Evolutionary conservation across 106 monocot species (phyloP).

Genomic region (Ottelia alismoides): DNA sequence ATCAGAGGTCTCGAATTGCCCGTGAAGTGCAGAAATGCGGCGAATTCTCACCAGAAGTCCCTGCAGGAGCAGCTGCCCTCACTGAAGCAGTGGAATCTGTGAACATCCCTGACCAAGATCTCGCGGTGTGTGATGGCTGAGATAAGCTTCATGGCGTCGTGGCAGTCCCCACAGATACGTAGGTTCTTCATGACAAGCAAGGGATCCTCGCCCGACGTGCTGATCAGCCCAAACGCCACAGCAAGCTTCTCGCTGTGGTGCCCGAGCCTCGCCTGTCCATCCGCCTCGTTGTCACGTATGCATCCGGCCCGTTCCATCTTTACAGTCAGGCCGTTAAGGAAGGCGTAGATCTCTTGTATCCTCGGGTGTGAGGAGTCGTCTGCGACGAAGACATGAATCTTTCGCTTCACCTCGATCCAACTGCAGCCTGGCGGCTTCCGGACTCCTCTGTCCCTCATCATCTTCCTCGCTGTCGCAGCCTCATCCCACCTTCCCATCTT

Average conservation of each 20-base stretch:
- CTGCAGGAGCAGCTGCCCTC: slow-evolving; percentile 67
- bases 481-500: slow-evolving; percentile 10
- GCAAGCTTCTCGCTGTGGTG: slow-evolving; percentile 75
- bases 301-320: slow-evolving; percentile 32
- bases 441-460: slow-evolving; percentile 24
- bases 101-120: slow-evolving; percentile 66
- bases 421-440: slow-evolving; percentile 38
- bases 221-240: slow-evolving; percentile 55
- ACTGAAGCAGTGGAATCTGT: slow-evolving; percentile 67
- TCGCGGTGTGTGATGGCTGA: slow-evolving; percentile 34
- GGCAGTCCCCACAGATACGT: slow-evolving; percentile 74
- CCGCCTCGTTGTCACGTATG: slow-evolving; percentile 17
- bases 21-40: no score
- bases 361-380: slow-evolving; percentile 44
- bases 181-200: slow-evolving; percentile 82
- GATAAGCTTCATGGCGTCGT: slow-evolving; percentile 52
- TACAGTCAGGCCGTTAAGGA: slow-evolving; percentile 22
- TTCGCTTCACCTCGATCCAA: slow-evolving; percentile 38
- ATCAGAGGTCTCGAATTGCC: no score
- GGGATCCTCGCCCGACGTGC: slow-evolving; percentile 27
- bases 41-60: slow-evolving; percentile 53
- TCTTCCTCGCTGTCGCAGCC: slow-evolving; percentile 8
- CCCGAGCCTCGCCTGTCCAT: slow-evolving; percentile 21
- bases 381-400: slow-evolving; percentile 51
- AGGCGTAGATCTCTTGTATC: slow-evolving; percentile 22